Conservation (phyloP, 1,284 basidiomycete genomes). For the Phellopilus nigrolimitatus region DNA sequence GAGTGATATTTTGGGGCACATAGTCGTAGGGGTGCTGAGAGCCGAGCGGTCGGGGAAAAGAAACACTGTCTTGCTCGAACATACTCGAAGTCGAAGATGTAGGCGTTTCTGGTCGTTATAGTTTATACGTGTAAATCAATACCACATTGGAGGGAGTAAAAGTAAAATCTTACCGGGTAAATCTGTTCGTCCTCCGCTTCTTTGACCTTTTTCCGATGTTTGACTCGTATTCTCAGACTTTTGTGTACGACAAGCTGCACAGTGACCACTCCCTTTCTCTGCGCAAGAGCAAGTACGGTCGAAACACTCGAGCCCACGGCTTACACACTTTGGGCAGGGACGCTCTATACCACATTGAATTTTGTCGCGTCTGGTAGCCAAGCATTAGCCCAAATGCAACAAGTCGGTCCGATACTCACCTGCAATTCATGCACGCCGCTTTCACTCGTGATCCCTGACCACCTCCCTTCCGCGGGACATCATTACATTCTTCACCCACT, state of each 20-base stretch:
- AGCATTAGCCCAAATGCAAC: neutral
- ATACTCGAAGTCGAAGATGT: too few relatives aligned
- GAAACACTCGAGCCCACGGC: constrained; percentile 44
- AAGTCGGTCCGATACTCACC: constrained; percentile 31
- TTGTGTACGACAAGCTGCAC: constrained; percentile 17
- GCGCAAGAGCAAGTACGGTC: constrained; percentile 37
- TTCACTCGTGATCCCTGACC: constrained; percentile 56
- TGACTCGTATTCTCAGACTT: constrained; percentile 8
- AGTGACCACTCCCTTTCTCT: constrained; percentile 13
- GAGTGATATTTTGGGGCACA: neutral
- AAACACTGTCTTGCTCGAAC: neutral
- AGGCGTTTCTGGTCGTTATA: neutral
- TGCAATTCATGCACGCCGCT: constrained; percentile 52
- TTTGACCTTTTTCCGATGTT: neutral
- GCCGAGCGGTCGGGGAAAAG: neutral
- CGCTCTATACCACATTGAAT: constrained; percentile 52
- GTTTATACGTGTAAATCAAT: too few relatives aligned
- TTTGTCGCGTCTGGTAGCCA: constrained; percentile 29
- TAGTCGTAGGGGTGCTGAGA: neutral
- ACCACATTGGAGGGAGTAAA: neutral
- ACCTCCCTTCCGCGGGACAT: constrained; percentile 44
- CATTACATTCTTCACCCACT: constrained; percentile 40
- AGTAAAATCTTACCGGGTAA: neutral
- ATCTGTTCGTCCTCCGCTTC: neutral
- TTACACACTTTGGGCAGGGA: constrained; percentile 45